Conservation (phyloP, 352 stramenopile species). For the Thraustochytrium sp. region DNA sequence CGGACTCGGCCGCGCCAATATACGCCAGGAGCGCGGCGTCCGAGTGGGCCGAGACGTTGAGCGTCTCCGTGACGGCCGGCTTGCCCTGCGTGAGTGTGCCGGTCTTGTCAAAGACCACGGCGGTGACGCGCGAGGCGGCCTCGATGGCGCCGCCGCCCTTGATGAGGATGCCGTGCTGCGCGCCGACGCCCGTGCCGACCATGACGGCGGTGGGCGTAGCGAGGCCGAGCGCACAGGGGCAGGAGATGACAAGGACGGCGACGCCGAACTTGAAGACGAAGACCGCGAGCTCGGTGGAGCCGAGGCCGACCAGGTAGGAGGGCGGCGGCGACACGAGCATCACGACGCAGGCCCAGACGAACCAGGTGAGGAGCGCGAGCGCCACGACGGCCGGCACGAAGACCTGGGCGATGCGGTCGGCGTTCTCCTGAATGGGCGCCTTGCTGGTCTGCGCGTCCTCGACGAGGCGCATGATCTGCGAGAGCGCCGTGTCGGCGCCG, state of each 20-base stretch:
- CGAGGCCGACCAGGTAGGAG: neutral
- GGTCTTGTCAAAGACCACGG: constrained; percentile 99
- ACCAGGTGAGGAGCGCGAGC: constrained; percentile 86
- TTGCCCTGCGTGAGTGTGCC: constrained; percentile 91
- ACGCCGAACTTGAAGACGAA: constrained; percentile 96
- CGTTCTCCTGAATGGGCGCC: constrained; percentile 93
- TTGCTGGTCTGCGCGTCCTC: constrained; percentile 95
- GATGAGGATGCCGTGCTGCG: constrained; percentile 92
- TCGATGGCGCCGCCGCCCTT: constrained; percentile 91
- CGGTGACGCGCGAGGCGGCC: constrained; percentile 80
- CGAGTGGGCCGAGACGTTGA: constrained; percentile 53
- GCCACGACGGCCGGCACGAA: constrained; percentile 91
- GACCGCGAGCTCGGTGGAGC: constrained; percentile 56
- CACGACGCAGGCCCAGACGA: constrained; percentile 83
- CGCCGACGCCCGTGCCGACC: constrained; percentile 94
- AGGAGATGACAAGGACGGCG: constrained; percentile 94
- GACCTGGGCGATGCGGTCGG: constrained; percentile 83
- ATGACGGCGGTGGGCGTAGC: constrained; percentile 96
- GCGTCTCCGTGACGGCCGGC: constrained; percentile 73
- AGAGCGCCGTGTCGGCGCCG: constrained; percentile 83
- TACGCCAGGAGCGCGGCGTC: constrained; percentile 73
- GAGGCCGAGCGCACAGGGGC: constrained; percentile 95
- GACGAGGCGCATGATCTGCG: constrained; percentile 96
- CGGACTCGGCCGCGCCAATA: constrained; percentile 75
- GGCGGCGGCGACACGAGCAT: neutral